A percentile compares a stretch with the other conserved stretches of the same genome.
These are phyloP conservation scores for Kondoa subrosea DNA, from an alignment of 768 basidiomycete species.

Conservation along the genomic window DNA sequence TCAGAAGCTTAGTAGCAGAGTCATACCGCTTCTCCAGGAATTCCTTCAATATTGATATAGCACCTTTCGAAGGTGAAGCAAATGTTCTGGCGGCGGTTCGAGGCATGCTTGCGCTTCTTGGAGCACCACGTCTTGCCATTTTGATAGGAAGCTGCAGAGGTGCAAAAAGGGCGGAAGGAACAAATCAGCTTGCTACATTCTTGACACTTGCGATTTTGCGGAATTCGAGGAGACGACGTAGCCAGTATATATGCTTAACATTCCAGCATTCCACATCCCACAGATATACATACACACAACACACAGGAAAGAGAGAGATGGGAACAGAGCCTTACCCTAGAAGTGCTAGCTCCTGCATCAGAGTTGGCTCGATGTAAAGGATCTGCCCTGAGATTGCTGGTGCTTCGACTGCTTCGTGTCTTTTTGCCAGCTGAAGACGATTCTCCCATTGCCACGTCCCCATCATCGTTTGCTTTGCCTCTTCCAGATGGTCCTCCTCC, in stretches of 20 bases:
- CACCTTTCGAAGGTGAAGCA: constrained; percentile 8
- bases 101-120: neutral
- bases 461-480: neutral
- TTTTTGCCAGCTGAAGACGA: neutral
- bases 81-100: neutral
- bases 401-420: neutral
- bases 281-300: no score
- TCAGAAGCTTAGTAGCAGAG: constrained; percentile 50
- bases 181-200: no score
- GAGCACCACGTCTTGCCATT: neutral
- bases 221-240: no score
- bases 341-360: neutral
- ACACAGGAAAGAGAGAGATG: no score
- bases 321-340: neutral
- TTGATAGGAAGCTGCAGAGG: neutral
- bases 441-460: neutral
- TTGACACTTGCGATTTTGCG: no score
- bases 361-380: neutral
- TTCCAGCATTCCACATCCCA: no score
- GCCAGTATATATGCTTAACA: no score
- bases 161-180: neutral
- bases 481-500: neutral
- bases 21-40: constrained; percentile 60
- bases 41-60: constrained; percentile 54
- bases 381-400: neutral